These are phyloP conservation scores for Hemerocallis citrina DNA, from an alignment of 106 monocot species.

Conservation along the genomic window DNA sequence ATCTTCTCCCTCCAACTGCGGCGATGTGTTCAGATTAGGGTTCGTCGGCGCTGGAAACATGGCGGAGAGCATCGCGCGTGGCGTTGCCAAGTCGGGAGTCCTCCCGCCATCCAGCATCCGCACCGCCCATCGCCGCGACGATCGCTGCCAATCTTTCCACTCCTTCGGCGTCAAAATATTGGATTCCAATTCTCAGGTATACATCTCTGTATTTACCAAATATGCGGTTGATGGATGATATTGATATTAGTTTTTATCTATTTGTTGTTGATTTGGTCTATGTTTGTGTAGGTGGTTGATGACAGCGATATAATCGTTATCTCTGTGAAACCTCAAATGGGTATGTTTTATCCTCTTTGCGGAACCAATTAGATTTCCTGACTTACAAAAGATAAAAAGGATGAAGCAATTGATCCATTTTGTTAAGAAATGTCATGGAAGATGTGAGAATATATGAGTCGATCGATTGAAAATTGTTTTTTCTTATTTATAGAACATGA, in stretches of 20 bases:
- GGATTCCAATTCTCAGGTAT: conserved; percentile 47
- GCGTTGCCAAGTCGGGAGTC: conserved; percentile 54
- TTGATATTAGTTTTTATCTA: neutral
- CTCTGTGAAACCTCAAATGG: conserved; percentile 90
- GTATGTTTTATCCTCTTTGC: conserved; percentile 29
- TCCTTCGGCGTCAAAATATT: conserved; percentile 55
- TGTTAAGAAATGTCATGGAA: too few relatives aligned
- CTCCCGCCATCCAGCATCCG: conserved; percentile 52
- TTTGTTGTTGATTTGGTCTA: too few relatives aligned
- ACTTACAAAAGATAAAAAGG: too few relatives aligned
- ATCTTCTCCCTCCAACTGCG: conserved; percentile 10
- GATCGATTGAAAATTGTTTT: too few relatives aligned
- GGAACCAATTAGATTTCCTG: too few relatives aligned
- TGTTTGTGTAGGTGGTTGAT: conserved; percentile 63
- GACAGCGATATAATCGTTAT: conserved; percentile 71
- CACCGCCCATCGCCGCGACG: conserved; percentile 35
- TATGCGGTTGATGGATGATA: too few relatives aligned
- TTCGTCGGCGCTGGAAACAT: conserved; percentile 84
- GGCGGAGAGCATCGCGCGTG: conserved; percentile 87
- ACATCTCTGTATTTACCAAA: neutral
- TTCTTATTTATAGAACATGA: too few relatives aligned
- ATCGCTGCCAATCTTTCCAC: conserved; percentile 39
- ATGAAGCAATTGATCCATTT: too few relatives aligned
- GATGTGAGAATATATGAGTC: too few relatives aligned
- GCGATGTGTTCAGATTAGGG: conserved; percentile 46